Conservation (phyloP, 495 filamentous ascomycete species). For the Amorphotheca resinae region DNA sequence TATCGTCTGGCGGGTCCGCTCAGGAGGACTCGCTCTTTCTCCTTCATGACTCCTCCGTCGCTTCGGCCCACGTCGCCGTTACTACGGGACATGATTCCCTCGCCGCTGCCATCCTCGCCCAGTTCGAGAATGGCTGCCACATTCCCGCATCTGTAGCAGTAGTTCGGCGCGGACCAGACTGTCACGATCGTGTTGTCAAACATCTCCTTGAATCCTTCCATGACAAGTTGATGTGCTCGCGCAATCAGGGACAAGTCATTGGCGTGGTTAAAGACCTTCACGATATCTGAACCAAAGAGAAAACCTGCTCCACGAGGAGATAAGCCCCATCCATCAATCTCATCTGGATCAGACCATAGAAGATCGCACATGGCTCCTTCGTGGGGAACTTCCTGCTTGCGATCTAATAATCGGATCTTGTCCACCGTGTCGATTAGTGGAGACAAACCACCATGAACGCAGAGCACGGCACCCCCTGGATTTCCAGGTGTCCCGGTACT, state of each 20-base stretch:
- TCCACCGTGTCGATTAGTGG: constrained; percentile 89
- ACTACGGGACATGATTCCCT: constrained; percentile 62
- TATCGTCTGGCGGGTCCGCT: constrained; percentile 80
- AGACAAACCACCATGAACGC: constrained; percentile 87
- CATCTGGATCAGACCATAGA: constrained; percentile 95
- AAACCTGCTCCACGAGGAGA: constrained; percentile 92
- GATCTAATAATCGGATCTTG: constrained; percentile 88
- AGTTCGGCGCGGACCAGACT: constrained; percentile 95
- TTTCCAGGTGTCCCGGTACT: constrained; percentile 51
- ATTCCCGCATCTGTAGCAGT: constrained; percentile 96
- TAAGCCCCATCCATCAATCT: constrained; percentile 95
- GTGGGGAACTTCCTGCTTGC: constrained; percentile 96
- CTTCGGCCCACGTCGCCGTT: constrained; percentile 64
- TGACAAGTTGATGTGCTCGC: constrained; percentile 91
- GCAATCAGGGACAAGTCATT: constrained; percentile 90
- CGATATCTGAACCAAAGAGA: constrained; percentile 91
- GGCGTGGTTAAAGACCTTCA: constrained; percentile 85
- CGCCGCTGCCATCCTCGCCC: constrained; percentile 61
- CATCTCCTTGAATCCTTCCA: constrained; percentile 99
- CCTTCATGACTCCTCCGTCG: constrained; percentile 27
- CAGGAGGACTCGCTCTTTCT: constrained; percentile 26
- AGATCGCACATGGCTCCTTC: constrained; percentile 99
- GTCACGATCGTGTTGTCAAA: constrained; percentile 95
- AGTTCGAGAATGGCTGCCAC: constrained; percentile 92
- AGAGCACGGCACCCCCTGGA: constrained; percentile 74